Base-by-base conservation (phyloP, 2,329 filamentous ascomycete species). In the Thermomyces lanuginosus region DNA sequence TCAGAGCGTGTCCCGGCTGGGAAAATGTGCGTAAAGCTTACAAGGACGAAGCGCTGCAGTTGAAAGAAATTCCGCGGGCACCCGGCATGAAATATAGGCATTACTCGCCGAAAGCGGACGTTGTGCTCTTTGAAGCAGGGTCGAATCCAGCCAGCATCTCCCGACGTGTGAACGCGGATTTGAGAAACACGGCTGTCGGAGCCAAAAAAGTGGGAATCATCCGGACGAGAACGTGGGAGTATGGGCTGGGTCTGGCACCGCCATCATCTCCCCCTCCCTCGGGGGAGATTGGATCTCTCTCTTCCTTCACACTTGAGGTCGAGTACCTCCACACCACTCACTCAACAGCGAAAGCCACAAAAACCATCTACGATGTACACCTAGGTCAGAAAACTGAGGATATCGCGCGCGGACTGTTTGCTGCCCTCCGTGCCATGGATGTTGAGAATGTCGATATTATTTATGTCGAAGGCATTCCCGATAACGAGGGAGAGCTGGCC, bases 31-130 rank as follows among this genome's bases (percentile, higher is more conserved):
- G 66, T 34, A 71, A 76, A 32, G 86, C 69, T 7, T 95, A 93
- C 51, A 72, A 76, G 44, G 82, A 92, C 42, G 65, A 66, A 31
- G 70, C 71, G 9, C 70, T 81, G 41, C 63, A 69, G 11, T 75
- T 69, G 4, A 69, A 67, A 26, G 58, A 52, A 27, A 64, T 66
- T 6, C 89, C 89, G 0, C 66, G 81, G 30, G 89, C 89, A 1
- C 89, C 89, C 0, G 89, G 89, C 1, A 98, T 98, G 89, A 98
- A 98, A 55, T 98, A 98, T 50, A 81, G 89, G 47, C 89, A 98
- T 49, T 98, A 98, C 46, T 92, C 84, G 22, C 89, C 89, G 1
- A 80, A 75, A 49, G 91, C 89, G 1, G 72, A 66, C 23, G 84
- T 98, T 2, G 60, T 92, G 8, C 61, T 95, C 2, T 92, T 83